Base-by-base conservation (phyloP, 169 alveolate genomes). In the Haemoproteus tartakovskyi region DNA sequence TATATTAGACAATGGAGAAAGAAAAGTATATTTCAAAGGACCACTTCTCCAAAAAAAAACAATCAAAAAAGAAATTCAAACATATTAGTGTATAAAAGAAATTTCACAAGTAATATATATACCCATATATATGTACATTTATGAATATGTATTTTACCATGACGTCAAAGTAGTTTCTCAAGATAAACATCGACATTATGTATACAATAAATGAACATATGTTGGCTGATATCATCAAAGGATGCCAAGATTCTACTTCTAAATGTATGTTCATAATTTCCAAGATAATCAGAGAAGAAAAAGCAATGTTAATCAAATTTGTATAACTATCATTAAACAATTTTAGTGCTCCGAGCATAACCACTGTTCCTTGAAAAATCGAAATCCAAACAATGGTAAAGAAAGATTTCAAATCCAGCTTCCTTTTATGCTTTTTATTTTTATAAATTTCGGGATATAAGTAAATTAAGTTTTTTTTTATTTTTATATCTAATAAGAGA, bases 371-470 rank as follows among this genome's bases (percentile, higher is more conserved):
- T 93, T 97, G 95, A 79, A 87, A 91, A 5, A 91, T 78, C 12
- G 96, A 91, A 60, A 95, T 96, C 98, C 98, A 95, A 21, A 95
- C 92, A 98, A 99, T 96, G 29, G 95, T 89, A 41, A 95, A 89
- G 89, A 97, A 97, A 6, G 98, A 92, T 78, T 97, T 97, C 16
- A 91, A 85, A 60, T 94, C 93, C 82, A 97, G 78, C 60, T 91
- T 96, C 59, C 99, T 89, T 21, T 99, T 99, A 54, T 91, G 89
- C 62, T 94, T 89, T 37, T 96, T 91, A 14, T 94, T 91, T 61
- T 90, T 93, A 79, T 98, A 98, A 40, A 98, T 89, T 79, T 95
- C 98, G 12, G 99, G 99, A 85, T 88, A 97, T 56, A 93, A 87
- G 60, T 93, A 91, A 79, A 85, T 94, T 16, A 89, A 90, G 30